Evolutionary conservation across 306 rosid species (phyloP), one percentile per base, ranked within the genome.

Genomic region (Mucuna pruriens): DNA sequence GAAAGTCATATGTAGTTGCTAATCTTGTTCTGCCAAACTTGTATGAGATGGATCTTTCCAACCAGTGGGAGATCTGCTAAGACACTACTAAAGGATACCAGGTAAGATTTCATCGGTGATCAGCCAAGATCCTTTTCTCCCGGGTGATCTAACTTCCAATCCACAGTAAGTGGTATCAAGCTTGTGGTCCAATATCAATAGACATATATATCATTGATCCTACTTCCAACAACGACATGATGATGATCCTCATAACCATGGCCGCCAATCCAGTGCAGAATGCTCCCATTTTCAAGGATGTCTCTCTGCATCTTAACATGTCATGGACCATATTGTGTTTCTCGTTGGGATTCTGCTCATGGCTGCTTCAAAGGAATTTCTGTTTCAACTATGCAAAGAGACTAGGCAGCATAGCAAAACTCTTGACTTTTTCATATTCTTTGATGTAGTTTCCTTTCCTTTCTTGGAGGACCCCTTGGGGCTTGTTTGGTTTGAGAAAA

Each of bases 131-230:
- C 16, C 62, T 74, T 74, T 81, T 44, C 44, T 52, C 23, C 48
- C 63, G 34, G n/a, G 78, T n/a, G 22, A 1, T 76, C 80, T 31
- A 45, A 46, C 16, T 71, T 64, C 79, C 45, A 31, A 40, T 45
- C 66, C 2, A 17, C 45, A 34, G 52, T 9, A 6, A 19, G 64
- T 19, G 48, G 51, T 39, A 79, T 13, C 75, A 55, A 73, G 42
- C 22, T 63, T 17, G 58, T n/a, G 46, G 58, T 70, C 12, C 51
- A 69, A 9, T 25, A 70, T 31, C 20, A 39, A 12, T 26, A 36
- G 46, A 61, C 54, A 44, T 19, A 39, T n/a, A 55, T 26, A 15
- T 26, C 45, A 42, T 16, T 57, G 26, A 49, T 51, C 61, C 80
- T 42, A 62, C 11, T 44, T 76, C 5, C 36, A 6, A 13, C 1